These are phyloP conservation scores for Irpex sp. DNA, from an alignment of 1,284 basidiomycete species.

Conservation along the genomic window DNA sequence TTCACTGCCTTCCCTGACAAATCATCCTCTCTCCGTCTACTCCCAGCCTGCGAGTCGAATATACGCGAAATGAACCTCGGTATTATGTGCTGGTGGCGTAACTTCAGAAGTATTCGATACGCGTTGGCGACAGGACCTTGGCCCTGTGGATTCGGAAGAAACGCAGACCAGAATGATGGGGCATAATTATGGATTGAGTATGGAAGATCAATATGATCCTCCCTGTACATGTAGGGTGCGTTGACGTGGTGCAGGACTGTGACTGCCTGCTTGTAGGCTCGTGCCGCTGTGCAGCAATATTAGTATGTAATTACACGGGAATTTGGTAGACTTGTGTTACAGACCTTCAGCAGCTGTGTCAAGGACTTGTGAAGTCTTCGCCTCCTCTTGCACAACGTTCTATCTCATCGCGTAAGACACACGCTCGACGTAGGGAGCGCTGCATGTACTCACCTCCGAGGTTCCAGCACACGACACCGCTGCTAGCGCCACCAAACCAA, in stretches of 20 bases:
- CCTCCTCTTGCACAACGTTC: conserved; percentile 3
- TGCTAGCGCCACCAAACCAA: conserved; percentile 23
- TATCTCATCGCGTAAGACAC: not conserved
- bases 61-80: conserved; percentile 25
- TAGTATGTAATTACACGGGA: not conserved
- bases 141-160: conserved; percentile 63
- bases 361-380: conserved; percentile 13
- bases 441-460: conserved; percentile 8
- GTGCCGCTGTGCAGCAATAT: conserved; percentile 39
- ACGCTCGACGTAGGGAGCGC: not conserved
- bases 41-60: conserved; percentile 33
- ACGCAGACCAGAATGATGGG: conserved; percentile 52
- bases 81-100: conserved; percentile 48
- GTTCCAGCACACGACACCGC: conserved; percentile 17
- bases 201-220: conserved; percentile 35
- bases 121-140: conserved; percentile 65
- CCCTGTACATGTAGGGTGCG: conserved; percentile 47
- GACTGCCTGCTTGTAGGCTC: conserved; percentile 68
- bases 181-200: conserved; percentile 35
- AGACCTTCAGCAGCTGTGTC: conserved; percentile 23
- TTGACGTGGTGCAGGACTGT: conserved; percentile 57
- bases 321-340: not conserved
- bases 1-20: conserved; percentile 62
- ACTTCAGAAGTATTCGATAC: conserved; percentile 56
- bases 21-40: conserved; percentile 56